Conservation (phyloP, 257 asterid genomes). For the Striga asiatica region DNA sequence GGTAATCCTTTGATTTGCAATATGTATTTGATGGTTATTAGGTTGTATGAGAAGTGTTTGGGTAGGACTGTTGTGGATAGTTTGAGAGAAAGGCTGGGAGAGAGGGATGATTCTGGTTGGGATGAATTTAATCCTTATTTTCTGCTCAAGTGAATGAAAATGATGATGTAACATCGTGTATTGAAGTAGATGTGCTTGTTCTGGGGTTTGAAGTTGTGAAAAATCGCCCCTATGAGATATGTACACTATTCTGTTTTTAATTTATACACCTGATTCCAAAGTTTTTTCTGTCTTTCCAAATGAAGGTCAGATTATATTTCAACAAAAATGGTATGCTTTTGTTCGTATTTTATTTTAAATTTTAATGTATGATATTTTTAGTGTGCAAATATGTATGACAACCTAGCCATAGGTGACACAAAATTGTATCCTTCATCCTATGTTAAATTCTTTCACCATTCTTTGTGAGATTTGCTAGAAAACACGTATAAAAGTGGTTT, state of each 20-base stretch:
- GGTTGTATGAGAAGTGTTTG: constrained; percentile 43
- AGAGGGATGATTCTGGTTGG: constrained; percentile 37
- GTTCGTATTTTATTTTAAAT: no score
- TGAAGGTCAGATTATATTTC: no score
- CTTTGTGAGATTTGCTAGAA: no score
- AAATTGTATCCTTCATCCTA: no score
- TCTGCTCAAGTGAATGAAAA: constrained; percentile 40
- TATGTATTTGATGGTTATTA: constrained; percentile 35
- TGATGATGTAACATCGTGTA: constrained; percentile 9
- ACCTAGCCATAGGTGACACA: no score
- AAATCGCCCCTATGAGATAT: not conserved
- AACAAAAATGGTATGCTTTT: no score
- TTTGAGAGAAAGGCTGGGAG: constrained; percentile 22
- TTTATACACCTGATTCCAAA: no score
- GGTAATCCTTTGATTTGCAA: constrained; percentile 56
- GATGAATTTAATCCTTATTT: constrained; percentile 63
- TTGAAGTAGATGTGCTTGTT: not conserved
- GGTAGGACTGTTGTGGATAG: constrained; percentile 19
- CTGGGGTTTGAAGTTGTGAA: not conserved
- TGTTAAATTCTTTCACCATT: no score
- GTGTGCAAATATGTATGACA: no score
- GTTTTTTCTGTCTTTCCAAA: no score
- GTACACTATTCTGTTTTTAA: not conserved
- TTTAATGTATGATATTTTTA: no score
- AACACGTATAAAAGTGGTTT: no score